A percentile compares a stretch with the other conserved stretches of the same genome.
Evolutionary conservation across 176 grass and related monocot genomes (phyloP).

Genomic region (Lolium multiflorum): DNA sequence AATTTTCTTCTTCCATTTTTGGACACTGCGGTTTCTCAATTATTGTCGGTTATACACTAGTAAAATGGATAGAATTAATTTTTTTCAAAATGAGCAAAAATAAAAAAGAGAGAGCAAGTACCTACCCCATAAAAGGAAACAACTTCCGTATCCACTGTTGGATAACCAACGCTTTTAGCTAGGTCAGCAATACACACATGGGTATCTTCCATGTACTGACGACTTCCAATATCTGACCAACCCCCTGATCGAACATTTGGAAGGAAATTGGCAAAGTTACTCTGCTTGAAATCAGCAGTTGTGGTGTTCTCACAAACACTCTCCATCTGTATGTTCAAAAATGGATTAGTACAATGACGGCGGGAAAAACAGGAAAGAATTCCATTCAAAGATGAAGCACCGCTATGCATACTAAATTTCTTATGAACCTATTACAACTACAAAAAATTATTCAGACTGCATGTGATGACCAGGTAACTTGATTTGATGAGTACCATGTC

Average conservation of each 20-base stretch:
- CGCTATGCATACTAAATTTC: neutral
- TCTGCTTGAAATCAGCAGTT: slow-evolving; percentile 62
- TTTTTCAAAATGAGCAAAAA: neutral
- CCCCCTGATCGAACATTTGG: slow-evolving; percentile 75
- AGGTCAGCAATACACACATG: slow-evolving; percentile 88
- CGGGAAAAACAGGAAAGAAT: neutral
- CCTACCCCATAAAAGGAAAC: slow-evolving; percentile 92
- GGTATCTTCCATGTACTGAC: slow-evolving; percentile 89
- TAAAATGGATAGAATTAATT: neutral
- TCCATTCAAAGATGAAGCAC: neutral
- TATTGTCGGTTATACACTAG: neutral
- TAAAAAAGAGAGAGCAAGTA: neutral
- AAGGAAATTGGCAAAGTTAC: slow-evolving; percentile 52
- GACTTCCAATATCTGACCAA: slow-evolving; percentile 83
- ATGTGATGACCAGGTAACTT: slow-evolving; percentile 21
- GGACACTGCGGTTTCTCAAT: neutral
- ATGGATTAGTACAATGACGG: neutral
- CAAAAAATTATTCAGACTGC: neutral
- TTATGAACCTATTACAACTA: neutral
- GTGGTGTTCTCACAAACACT: slow-evolving; percentile 74
- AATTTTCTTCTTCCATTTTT: neutral
- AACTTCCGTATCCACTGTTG: slow-evolving; percentile 53
- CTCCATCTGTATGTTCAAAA: slow-evolving; percentile 67
- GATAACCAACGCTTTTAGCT: slow-evolving; percentile 66
- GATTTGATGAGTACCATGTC: neutral